phyloP scores from a whole-genome alignment of 192 early-diverging fungal species.

The Coemansia sp. region DNA sequence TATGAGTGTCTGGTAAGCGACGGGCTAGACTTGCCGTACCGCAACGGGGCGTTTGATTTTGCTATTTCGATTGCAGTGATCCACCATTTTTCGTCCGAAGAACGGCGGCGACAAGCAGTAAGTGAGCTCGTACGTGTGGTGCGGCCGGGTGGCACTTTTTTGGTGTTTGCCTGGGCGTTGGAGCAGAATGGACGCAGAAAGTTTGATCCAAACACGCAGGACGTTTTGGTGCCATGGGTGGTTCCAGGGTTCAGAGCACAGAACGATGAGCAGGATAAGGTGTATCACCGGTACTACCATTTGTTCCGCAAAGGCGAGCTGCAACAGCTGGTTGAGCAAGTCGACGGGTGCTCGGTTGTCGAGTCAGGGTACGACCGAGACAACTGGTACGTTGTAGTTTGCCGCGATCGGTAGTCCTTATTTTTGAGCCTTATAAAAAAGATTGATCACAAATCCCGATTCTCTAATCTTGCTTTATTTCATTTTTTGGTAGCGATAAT shows the following conservation, averaged over 20 bases:
- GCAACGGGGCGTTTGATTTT: conserved; percentile 81
- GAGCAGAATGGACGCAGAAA: conserved; percentile 82
- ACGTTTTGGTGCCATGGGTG: conserved; percentile 93
- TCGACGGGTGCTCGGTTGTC: conserved; percentile 57
- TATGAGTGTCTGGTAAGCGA: conserved; percentile 84
- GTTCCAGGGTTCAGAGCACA: conserved; percentile 57
- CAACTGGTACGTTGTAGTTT: conserved; percentile 85
- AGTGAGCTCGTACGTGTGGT: conserved; percentile 79
- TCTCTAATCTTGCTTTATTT: neutral
- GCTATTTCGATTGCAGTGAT: conserved; percentile 94
- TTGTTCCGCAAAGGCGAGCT: conserved; percentile 87
- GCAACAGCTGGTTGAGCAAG: conserved; percentile 61
- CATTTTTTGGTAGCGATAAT: too few relatives aligned
- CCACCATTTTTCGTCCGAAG: conserved; percentile 83
- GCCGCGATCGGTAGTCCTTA: neutral
- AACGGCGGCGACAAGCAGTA: conserved; percentile 71
- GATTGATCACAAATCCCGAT: neutral
- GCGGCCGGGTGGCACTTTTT: conserved; percentile 61
- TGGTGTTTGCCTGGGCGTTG: conserved; percentile 97
- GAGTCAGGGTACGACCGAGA: conserved; percentile 90
- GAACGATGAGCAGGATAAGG: conserved; percentile 4
- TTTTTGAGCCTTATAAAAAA: neutral
- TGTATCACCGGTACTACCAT: conserved; percentile 86
- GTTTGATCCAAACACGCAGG: conserved; percentile 76
- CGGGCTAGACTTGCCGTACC: conserved; percentile 74